Percentiles rank a stretch among this genome's conserved stretches.
These are phyloP conservation scores for Anastatica hierochuntica DNA, from an alignment of 345 rosid genomes.

Conservation along the genomic window DNA sequence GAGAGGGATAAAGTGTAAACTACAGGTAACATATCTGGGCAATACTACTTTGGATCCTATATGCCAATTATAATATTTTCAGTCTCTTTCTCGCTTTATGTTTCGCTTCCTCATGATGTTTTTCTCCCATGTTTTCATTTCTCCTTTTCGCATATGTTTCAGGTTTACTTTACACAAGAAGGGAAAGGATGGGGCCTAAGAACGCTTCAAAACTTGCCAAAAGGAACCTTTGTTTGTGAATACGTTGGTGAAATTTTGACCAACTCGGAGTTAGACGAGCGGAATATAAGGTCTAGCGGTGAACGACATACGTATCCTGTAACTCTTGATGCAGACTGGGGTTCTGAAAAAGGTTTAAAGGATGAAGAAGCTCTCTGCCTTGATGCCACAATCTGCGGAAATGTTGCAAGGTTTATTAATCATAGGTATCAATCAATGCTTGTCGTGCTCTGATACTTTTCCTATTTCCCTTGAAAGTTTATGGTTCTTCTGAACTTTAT, in stretches of 20 bases:
- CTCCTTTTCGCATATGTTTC: conserved; percentile 12
- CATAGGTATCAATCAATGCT: conserved; percentile 48
- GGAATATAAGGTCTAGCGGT: conserved; percentile 33
- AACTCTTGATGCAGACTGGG: conserved; percentile 81
- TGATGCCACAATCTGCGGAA: conserved; percentile 67
- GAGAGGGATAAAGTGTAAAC: conserved; percentile 53
- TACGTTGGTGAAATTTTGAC: conserved; percentile 82
- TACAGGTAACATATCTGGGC: conserved; percentile 47
- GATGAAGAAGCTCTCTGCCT: conserved; percentile 87
- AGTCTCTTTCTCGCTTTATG: not conserved
- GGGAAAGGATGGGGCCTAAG: conserved; percentile 89
- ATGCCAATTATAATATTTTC: not conserved
- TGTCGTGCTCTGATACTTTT: no score
- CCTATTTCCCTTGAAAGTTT: not conserved
- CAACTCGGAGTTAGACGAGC: conserved; percentile 46
- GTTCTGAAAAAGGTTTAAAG: conserved; percentile 37
- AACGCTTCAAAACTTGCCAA: conserved; percentile 67
- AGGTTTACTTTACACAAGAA: conserved; percentile 71
- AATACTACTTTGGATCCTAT: not conserved
- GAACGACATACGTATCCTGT: conserved; percentile 52
- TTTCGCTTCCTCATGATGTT: not conserved
- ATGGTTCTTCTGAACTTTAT: not conserved
- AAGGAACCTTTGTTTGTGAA: conserved; percentile 86
- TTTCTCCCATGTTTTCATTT: not conserved
- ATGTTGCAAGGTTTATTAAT: conserved; percentile 86